Evolutionary conservation across 2,329 filamentous ascomycete species (phyloP).

Genomic region (Trichoderma oligosporum): DNA sequence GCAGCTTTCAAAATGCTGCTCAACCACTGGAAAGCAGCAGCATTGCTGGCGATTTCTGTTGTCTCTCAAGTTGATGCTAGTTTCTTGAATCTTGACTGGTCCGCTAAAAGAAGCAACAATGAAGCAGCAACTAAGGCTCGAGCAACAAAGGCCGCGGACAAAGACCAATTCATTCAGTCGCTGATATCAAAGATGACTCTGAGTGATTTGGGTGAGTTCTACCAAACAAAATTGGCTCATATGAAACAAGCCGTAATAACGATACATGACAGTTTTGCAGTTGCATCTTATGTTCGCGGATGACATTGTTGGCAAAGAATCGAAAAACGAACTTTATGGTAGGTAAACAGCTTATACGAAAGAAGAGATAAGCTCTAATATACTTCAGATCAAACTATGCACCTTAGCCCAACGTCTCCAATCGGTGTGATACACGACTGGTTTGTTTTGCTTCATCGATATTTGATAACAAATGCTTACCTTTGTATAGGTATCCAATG

Average conservation of each 20-base stretch:
- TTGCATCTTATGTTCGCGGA: slow-evolving; percentile 19
- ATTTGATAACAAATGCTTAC: background rate
- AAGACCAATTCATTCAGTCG: slow-evolving; percentile 10
- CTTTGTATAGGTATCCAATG: slow-evolving; percentile 11
- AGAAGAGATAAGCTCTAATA: background rate
- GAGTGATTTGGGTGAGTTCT: slow-evolving; percentile 1
- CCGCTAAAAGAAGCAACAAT: background rate
- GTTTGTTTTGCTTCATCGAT: background rate
- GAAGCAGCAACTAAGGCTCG: background rate
- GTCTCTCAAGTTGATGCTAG: background rate
- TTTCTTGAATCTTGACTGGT: background rate
- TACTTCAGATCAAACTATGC: slow-evolving; percentile 12
- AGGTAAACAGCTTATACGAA: rapidly evolving
- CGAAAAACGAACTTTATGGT: slow-evolving; percentile 17
- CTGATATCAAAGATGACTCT: slow-evolving; percentile 15
- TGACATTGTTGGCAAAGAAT: slow-evolving; percentile 15
- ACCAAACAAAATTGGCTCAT: background rate
- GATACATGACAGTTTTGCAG: background rate
- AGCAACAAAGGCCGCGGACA: background rate
- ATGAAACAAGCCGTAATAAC: background rate
- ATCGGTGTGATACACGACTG: slow-evolving; percentile 17
- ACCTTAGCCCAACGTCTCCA: slow-evolving; percentile 14
- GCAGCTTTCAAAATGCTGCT: background rate
- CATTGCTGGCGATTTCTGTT: background rate
- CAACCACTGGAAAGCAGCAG: slow-evolving; percentile 3